Percentiles rank a stretch among this genome's conserved stretches.
These are phyloP conservation scores for Sporisorium scitamineum DNA, from an alignment of 1,284 basidiomycete genomes.

Conservation along the genomic window DNA sequence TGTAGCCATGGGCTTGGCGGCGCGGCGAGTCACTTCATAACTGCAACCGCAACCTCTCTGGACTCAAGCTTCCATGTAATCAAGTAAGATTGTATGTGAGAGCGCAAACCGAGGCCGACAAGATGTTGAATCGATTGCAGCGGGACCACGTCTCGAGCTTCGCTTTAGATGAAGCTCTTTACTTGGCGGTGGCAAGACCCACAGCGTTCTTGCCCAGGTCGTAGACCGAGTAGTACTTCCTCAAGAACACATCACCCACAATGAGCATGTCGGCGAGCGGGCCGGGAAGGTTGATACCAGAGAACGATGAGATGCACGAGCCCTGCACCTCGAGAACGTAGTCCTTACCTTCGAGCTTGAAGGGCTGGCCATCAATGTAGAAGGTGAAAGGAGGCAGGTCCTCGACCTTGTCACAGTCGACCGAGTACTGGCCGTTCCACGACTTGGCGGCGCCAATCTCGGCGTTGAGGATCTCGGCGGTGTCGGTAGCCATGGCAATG, in stretches of 20 bases:
- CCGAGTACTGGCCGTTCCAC: slow-evolving; percentile 69
- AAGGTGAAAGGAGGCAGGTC: slow-evolving; percentile 87
- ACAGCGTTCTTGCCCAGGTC: slow-evolving; percentile 86
- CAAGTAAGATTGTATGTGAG: background rate
- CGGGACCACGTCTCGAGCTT: background rate
- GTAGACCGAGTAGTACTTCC: slow-evolving; percentile 94
- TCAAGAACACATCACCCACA: slow-evolving; percentile 75
- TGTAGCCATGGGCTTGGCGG: background rate
- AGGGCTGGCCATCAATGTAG: slow-evolving; percentile 73
- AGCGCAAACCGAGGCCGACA: background rate
- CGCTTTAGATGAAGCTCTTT: slow-evolving; percentile 48
- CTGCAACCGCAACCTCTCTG: background rate
- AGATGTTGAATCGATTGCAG: background rate
- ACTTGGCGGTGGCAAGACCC: slow-evolving; percentile 79
- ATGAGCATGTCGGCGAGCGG: slow-evolving; percentile 92
- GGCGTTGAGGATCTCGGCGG: slow-evolving; percentile 97
- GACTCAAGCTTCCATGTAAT: background rate
- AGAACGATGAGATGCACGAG: slow-evolving; percentile 94
- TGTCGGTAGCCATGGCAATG: slow-evolving; percentile 90
- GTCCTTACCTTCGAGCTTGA: slow-evolving; percentile 83
- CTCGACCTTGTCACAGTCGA: slow-evolving; percentile 88
- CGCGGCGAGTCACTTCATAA: background rate
- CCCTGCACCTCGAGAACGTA: slow-evolving; percentile 89
- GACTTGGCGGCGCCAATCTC: slow-evolving; percentile 73
- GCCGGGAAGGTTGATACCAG: slow-evolving; percentile 88